A percentile compares a stretch with the other conserved stretches of the same genome.
These are phyloP conservation scores for Lepidium campestre DNA, from an alignment of 441 rosid species.

Conservation along the genomic window DNA sequence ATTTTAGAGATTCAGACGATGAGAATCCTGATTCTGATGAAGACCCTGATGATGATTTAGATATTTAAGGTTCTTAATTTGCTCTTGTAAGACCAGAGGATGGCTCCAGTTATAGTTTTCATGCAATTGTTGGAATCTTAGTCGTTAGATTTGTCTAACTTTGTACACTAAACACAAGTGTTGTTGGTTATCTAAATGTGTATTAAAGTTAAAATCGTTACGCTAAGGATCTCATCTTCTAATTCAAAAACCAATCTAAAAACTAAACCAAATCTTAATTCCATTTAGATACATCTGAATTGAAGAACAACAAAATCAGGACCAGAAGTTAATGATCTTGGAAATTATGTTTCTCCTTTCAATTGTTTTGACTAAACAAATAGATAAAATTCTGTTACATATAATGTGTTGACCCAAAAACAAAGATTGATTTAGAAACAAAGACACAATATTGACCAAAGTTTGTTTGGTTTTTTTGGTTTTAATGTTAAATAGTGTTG, in stretches of 20 bases:
- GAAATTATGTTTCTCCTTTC: not conserved
- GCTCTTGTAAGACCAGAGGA: not conserved
- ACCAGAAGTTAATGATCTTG: not conserved
- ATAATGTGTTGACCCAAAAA: not conserved
- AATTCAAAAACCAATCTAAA: not conserved
- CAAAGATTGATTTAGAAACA: not conserved
- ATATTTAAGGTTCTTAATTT: slow-evolving; percentile 36
- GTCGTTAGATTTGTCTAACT: slow-evolving; percentile 1
- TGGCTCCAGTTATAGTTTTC: not conserved
- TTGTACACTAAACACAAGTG: slow-evolving; percentile 4
- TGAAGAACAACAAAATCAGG: not conserved
- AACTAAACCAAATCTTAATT: not conserved
- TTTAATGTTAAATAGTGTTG: too few relatives aligned
- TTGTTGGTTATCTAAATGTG: not conserved
- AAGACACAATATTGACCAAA: not conserved
- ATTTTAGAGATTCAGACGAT: slow-evolving; percentile 91
- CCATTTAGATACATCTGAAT: not conserved
- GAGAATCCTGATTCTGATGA: slow-evolving; percentile 97
- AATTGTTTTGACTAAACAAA: not conserved
- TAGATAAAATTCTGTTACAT: not conserved
- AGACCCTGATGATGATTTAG: slow-evolving; percentile 95
- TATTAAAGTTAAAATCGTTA: not conserved
- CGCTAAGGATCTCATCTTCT: not conserved
- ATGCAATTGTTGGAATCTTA: not conserved
- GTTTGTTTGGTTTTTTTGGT: too few relatives aligned